phyloP scores from a whole-genome alignment of 169 alveolate genomes.

The Plasmodium cynomolgi region DNA sequence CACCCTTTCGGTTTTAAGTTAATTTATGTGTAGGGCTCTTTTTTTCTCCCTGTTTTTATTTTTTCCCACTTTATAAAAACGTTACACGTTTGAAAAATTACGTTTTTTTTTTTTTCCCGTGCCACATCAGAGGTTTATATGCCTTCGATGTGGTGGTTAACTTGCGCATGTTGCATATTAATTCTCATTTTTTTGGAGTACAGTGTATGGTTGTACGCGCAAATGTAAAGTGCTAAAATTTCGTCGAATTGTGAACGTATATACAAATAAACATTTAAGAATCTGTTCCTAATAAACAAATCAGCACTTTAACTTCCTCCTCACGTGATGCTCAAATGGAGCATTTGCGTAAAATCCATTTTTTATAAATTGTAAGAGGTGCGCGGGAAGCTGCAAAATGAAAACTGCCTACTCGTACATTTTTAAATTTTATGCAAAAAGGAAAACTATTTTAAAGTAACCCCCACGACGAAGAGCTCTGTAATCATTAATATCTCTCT shows the following conservation, averaged over 20 bases:
- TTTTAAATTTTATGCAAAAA: background rate
- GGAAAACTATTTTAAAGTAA: background rate
- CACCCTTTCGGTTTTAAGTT: background rate
- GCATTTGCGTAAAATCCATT: background rate
- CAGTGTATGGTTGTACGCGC: background rate
- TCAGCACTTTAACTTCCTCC: background rate
- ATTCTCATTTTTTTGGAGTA: background rate
- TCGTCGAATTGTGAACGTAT: background rate
- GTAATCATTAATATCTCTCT: background rate
- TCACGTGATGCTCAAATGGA: background rate
- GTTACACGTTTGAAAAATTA: background rate
- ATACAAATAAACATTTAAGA: background rate
- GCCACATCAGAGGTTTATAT: background rate
- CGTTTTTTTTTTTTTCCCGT: background rate
- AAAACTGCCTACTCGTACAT: background rate
- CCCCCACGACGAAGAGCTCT: background rate
- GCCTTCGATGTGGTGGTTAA: background rate
- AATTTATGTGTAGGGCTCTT: background rate
- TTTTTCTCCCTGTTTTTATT: background rate
- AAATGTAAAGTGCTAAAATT: background rate
- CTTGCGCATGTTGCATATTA: background rate
- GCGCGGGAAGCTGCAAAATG: background rate
- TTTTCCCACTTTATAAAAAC: background rate
- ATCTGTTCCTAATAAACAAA: background rate
- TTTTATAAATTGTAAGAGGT: background rate